Base-by-base conservation (phyloP, 257 asterid species). In the Solanum piurae region DNA sequence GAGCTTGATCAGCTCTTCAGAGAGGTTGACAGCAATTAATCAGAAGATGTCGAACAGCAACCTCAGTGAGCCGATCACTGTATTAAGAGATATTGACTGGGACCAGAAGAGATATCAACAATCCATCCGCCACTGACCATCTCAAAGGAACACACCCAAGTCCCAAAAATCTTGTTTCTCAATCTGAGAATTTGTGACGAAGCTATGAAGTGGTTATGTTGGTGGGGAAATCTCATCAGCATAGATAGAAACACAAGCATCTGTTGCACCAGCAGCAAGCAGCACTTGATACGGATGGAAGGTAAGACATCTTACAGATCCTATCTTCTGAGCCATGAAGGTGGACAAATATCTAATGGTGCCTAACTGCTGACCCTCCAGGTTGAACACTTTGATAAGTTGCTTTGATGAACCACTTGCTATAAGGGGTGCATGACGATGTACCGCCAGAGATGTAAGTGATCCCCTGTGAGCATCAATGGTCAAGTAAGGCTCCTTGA, bases 221-320 rank as follows among this genome's bases (percentile, higher is more conserved):
- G 95, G 91, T 25, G 95, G 94, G 87, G 91, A 84, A 16, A 91
- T 79, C 82, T 90, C 95, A 69, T 97, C 98, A n/a, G 95, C 98
- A 79, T 97, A 95, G 62, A 97, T 91, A 4, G 99, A 97, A 77
- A 97, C 98, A 85, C 98, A 97, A 62, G 98, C 95, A 92, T 97
- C 99, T 27, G 98, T 94, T 84, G 98, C 98, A 68, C 99, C 98
- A 86, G 99, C 99, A 87, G 99, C 99, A n/a, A 97, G 98, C 87
- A 95, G 87, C 6, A 93, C 94, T 92, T 97, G 95, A 86, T 95
- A 96, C 31, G 99, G 99, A 91, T 97, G 99, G 94, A 97, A 97
- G 55, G 97, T 87, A 60, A 96, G 98, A 89, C 95, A 93, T 93
- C 95, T 96, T 33, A 97, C 98, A 12, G 99, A 93, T 74, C 99